Base-by-base conservation (phyloP, 2,329 filamentous ascomycete species). In the Colletotrichum musicola region DNA sequence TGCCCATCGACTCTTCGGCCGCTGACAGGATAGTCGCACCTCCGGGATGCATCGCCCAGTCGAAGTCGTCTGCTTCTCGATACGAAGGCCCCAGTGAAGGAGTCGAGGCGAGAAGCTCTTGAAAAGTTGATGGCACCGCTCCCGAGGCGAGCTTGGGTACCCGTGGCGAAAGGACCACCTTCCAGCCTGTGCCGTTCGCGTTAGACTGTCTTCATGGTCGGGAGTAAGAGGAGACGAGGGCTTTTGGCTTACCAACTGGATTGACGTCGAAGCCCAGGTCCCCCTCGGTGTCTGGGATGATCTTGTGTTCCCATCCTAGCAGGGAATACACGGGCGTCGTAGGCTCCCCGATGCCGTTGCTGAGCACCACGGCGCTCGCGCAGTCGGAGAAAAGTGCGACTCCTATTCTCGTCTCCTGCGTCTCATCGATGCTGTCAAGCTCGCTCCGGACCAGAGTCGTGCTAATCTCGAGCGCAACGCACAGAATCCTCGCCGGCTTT, bases 21-120 rank as follows among this genome's bases (percentile, higher is more conserved):
- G 89, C 89, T 0, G 88, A 84, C 2, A 93, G 80, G 49, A 93
- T 91, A 1, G 89, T 89, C 0, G 88, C 83, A 18, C 91, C 91
- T 4, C 91, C 91, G 0, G 91, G 91, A 72, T 93, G 91, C 75
- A 93, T 85, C 1, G 90, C 91, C 91, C 91, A 93, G 80, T 93
- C 91, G 71, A 92, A 92, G 68, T 91, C 87, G 0, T 82, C 76
- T 0, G 90, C 81, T 0, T 76, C 71, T n/a, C 77, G 74, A 72
- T 85, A 85, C 7, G 77, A 73, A 5, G 76, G 74, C 1, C 87
- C 85, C 3, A 89, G 77, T 1, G 79, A 71, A 1, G 81, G 80
- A 22, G 86, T 75, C 7, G 83, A 83, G 6, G 83, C 77, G 38
- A 90, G 74, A 14, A 92, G 82, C 27, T 86, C 82, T 16, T 80